Percentiles rank a stretch among this genome's conserved stretches.
Conservation (phyloP, 2,329 filamentous ascomycete genomes). For the Trichoderma asperellum region DNA sequence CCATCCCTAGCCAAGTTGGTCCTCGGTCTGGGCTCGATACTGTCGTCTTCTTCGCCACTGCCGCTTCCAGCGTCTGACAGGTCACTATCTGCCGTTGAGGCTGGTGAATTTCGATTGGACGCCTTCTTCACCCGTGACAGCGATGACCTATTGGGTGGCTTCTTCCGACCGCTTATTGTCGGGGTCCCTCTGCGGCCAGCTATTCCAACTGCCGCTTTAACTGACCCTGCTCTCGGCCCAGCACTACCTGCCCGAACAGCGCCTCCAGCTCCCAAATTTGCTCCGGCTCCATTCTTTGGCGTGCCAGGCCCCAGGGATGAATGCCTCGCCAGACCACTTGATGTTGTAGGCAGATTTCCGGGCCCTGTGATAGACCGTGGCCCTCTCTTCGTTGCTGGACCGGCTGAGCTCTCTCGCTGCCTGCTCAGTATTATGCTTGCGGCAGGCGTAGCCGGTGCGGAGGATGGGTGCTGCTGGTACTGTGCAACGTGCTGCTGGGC, state of each 20-base stretch:
- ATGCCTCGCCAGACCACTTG: constrained; percentile 64
- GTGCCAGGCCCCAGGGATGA: constrained; percentile 66
- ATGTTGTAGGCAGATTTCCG: constrained; percentile 53
- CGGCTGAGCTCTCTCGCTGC: constrained; percentile 63
- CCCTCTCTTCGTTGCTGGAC: constrained; percentile 60
- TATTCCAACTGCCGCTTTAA: constrained; percentile 49
- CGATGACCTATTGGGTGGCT: constrained; percentile 60
- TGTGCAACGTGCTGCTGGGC: constrained; percentile 45
- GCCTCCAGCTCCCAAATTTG: constrained; percentile 39
- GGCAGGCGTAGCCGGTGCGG: constrained; percentile 63
- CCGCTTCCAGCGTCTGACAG: constrained; percentile 65
- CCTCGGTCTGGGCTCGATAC: constrained; percentile 40
- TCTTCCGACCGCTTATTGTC: constrained; percentile 50
- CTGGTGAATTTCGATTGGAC: constrained; percentile 62
- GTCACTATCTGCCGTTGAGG: constrained; percentile 66
- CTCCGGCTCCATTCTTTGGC: constrained; percentile 51
- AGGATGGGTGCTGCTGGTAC: constrained; percentile 50
- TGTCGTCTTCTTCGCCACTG: constrained; percentile 57
- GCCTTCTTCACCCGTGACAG: constrained; percentile 65
- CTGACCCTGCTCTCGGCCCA: constrained; percentile 56
- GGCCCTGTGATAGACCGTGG: constrained; percentile 54
- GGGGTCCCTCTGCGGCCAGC: constrained; percentile 56
- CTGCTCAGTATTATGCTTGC: constrained; percentile 63
- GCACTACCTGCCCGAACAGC: constrained; percentile 60
- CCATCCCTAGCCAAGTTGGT: constrained; percentile 42